These are phyloP conservation scores for Spinellus fusiger DNA, from an alignment of 192 early-diverging fungal genomes.

Conservation along the genomic window DNA sequence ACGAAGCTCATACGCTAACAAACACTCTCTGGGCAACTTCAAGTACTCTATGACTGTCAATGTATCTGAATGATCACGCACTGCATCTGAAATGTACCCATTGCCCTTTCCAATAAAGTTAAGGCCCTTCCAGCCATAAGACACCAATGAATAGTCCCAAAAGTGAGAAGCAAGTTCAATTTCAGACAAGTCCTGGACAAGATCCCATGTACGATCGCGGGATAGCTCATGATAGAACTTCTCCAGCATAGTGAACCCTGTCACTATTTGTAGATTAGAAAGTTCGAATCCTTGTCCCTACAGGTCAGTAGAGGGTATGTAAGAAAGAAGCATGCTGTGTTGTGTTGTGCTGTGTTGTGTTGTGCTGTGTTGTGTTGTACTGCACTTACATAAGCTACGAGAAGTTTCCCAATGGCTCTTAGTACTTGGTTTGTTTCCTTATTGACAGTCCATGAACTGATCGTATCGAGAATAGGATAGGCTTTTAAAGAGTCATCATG, in stretches of 20 bases:
- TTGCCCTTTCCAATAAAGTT: conserved; percentile 71
- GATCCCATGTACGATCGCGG: conserved; percentile 30
- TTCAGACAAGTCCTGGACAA: conserved; percentile 31
- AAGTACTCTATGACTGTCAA: conserved; percentile 59
- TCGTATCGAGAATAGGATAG: conserved; percentile 13
- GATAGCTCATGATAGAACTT: conserved; percentile 50
- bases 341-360: not conserved
- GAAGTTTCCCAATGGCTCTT: conserved; percentile 18
- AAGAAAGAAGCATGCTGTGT: not conserved
- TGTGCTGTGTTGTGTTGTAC: no score
- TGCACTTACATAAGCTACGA: conserved; percentile 28
- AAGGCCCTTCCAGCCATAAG: conserved; percentile 62
- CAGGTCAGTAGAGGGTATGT: not conserved
- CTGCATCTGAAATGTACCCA: conserved; percentile 55
- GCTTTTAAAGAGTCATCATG: conserved; percentile 30
- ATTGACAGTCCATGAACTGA: conserved; percentile 16
- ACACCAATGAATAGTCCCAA: conserved; percentile 44
- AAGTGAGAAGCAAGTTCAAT: conserved; percentile 24
- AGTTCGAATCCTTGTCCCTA: conserved; percentile 70
- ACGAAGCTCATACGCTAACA: conserved; percentile 63
- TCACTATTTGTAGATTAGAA: conserved; percentile 56
- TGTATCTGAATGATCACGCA: conserved; percentile 59
- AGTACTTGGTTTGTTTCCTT: conserved; percentile 25
- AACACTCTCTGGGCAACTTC: conserved; percentile 51
- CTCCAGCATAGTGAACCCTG: conserved; percentile 58